Conservation (phyloP, 2,329 filamentous ascomycete species). For the Nemania diffusa region DNA sequence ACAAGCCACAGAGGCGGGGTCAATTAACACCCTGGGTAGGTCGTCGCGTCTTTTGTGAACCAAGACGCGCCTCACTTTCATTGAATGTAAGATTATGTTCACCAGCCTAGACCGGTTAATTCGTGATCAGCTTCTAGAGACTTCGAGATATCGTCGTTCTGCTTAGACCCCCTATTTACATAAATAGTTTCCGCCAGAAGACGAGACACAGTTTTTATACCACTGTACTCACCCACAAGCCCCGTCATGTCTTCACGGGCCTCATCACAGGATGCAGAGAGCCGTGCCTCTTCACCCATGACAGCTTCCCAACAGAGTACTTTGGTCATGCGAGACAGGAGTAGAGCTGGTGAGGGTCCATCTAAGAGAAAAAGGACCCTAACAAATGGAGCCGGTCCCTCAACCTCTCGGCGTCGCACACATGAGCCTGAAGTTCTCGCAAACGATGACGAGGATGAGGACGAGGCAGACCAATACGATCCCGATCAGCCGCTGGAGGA, state of each 20-base stretch:
- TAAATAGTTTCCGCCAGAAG: background rate
- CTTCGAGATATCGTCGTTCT: background rate
- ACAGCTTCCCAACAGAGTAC: constrained; percentile 39
- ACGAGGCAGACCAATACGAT: constrained; percentile 69
- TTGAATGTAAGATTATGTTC: background rate
- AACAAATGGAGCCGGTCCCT: constrained; percentile 46
- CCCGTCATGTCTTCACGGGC: constrained; percentile 40
- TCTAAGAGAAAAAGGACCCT: constrained; percentile 48
- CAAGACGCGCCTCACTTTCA: constrained; percentile 36
- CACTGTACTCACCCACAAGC: background rate
- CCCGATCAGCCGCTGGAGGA: constrained; percentile 83
- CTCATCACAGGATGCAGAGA: constrained; percentile 40
- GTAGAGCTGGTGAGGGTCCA: constrained; percentile 39
- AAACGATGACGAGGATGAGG: constrained; percentile 37
- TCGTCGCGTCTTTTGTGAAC: constrained; percentile 20
- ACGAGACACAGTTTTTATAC: background rate
- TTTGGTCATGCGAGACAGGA: constrained; percentile 48
- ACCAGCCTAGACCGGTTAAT: background rate
- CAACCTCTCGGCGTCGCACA: constrained; percentile 47
- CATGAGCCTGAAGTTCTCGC: constrained; percentile 41
- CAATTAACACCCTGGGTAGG: constrained; percentile 18
- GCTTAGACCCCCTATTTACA: background rate
- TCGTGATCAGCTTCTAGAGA: background rate
- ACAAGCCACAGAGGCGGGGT: constrained; percentile 18
- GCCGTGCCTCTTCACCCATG: constrained; percentile 36